A percentile compares a stretch with the other conserved stretches of the same genome.
Evolutionary conservation across 2,329 filamentous ascomycete genomes (phyloP).

Genomic region (Monosporascus sp.): DNA sequence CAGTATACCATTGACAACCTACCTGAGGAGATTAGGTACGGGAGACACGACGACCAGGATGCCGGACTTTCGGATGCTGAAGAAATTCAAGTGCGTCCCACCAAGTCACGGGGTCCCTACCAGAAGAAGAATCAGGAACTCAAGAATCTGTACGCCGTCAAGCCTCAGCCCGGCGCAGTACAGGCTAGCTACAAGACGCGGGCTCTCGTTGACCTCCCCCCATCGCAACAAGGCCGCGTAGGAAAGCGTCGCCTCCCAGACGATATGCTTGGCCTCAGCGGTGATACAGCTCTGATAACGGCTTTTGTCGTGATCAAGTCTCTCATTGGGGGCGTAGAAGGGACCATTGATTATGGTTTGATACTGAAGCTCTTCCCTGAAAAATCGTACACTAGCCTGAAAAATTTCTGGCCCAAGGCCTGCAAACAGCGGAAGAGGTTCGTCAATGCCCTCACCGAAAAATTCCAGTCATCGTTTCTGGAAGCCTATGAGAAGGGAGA

Average conservation of each 20-base stretch:
- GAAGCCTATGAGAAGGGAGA: slow-evolving; percentile 59
- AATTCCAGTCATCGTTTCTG: slow-evolving; percentile 62
- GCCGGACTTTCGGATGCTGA: slow-evolving; percentile 13
- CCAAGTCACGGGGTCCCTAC: not conserved
- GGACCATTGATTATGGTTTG: slow-evolving; percentile 56
- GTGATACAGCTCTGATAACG: slow-evolving; percentile 46
- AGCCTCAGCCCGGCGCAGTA: slow-evolving; percentile 11
- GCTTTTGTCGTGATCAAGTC: slow-evolving; percentile 54
- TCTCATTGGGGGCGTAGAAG: slow-evolving; percentile 55
- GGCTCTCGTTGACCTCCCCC: slow-evolving; percentile 20
- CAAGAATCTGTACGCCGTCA: slow-evolving; percentile 1
- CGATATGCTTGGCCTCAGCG: slow-evolving; percentile 31
- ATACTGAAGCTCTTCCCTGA: slow-evolving; percentile 51
- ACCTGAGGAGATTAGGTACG: slow-evolving; percentile 33
- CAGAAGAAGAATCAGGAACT: not conserved
- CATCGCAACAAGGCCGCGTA: slow-evolving; percentile 23
- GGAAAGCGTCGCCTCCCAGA: slow-evolving; percentile 28
- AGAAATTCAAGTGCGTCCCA: not conserved
- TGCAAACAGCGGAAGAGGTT: slow-evolving; percentile 46
- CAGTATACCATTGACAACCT: slow-evolving; percentile 37
- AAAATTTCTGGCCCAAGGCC: slow-evolving; percentile 50
- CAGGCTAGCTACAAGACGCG: slow-evolving; percentile 23
- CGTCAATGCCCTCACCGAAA: slow-evolving; percentile 51
- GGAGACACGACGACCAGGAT: slow-evolving; percentile 25
- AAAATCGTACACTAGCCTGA: slow-evolving; percentile 44